Conservation (phyloP, 2,329 filamentous ascomycete genomes). For the Beauveria brongniartii region DNA sequence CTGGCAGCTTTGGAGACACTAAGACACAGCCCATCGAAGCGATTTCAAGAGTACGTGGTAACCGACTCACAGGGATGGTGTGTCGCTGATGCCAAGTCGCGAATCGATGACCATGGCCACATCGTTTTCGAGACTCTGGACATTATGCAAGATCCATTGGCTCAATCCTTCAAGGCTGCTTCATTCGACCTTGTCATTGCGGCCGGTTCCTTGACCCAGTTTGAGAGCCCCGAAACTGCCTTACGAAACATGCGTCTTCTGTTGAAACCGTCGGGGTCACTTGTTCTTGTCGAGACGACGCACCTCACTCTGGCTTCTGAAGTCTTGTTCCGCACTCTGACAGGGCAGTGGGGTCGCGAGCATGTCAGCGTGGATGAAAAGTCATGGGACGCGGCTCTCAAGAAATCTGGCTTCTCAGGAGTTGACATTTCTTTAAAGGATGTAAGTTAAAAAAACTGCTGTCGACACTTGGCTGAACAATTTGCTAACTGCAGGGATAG, state of each 20-base stretch:
- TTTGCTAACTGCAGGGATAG: background rate
- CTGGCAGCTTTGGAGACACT: background rate
- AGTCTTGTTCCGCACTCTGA: background rate
- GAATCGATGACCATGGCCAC: background rate
- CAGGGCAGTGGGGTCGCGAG: background rate
- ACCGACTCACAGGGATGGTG: constrained; percentile 32
- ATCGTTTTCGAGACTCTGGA: constrained; percentile 18
- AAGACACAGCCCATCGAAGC: constrained; percentile 7
- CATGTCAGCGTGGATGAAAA: background rate
- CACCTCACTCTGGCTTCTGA: background rate
- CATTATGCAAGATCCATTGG: background rate
- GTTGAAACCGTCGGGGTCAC: constrained; percentile 18
- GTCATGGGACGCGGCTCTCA: background rate
- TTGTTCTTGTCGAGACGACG: constrained; percentile 17
- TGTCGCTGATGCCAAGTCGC: constrained; percentile 20
- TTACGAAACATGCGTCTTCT: constrained; percentile 3
- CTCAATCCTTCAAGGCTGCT: background rate
- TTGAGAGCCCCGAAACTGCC: constrained; percentile 11
- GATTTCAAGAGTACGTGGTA: constrained; percentile 26
- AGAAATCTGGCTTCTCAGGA: constrained; percentile 1
- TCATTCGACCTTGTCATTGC: constrained; percentile 16
- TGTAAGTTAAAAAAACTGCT: background rate
- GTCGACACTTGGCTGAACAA: no score
- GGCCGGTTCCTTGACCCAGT: constrained; percentile 18
- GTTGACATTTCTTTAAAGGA: background rate